A percentile compares a stretch with the other conserved stretches of the same genome.
Conservation (phyloP, 2,329 filamentous ascomycete species). For the Phaeosphaeriaceae sp. region DNA sequence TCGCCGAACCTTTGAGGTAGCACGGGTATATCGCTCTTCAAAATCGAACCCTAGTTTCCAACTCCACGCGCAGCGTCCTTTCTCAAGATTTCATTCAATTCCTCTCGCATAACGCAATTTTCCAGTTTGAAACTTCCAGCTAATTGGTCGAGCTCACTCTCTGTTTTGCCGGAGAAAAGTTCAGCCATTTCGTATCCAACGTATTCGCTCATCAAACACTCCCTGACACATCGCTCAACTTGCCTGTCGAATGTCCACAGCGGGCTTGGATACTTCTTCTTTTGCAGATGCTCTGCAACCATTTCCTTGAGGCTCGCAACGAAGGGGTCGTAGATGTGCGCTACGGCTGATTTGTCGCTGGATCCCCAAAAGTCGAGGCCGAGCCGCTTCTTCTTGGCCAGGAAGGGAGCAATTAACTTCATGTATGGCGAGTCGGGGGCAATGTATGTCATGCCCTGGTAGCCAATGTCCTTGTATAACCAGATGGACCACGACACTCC, state of each 20-base stretch:
- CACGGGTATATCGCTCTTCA: too few relatives aligned
- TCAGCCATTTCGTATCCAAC: slow-evolving; percentile 16
- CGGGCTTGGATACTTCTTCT: slow-evolving; percentile 15
- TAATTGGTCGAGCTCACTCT: slow-evolving; percentile 15
- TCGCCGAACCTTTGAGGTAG: too few relatives aligned
- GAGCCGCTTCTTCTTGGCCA: slow-evolving; percentile 18
- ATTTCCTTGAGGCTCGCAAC: slow-evolving; percentile 7
- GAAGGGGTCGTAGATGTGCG: slow-evolving; percentile 17
- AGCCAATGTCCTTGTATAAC: slow-evolving; percentile 23
- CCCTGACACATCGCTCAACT: slow-evolving; percentile 12
- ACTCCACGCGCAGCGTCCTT: not conserved
- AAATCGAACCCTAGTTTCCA: too few relatives aligned
- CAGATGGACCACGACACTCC: slow-evolving; percentile 21
- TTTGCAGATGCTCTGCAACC: slow-evolving; percentile 16
- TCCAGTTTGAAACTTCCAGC: slow-evolving; percentile 12
- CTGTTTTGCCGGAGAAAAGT: slow-evolving; percentile 15
- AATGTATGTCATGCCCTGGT: slow-evolving; percentile 21
- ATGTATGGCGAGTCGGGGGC: slow-evolving; percentile 13
- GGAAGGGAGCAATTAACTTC: slow-evolving; percentile 15
- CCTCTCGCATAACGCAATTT: slow-evolving; percentile 10
- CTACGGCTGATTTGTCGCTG: slow-evolving; percentile 12
- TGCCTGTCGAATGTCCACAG: slow-evolving; percentile 14
- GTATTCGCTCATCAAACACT: slow-evolving; percentile 16
- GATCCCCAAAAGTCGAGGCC: slow-evolving; percentile 16
- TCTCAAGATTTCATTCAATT: slow-evolving; percentile 9